A percentile compares a stretch with the other conserved stretches of the same genome.
Evolutionary conservation across 169 alveolate genomes (phyloP).

Genomic region (Babesia bigemina): DNA sequence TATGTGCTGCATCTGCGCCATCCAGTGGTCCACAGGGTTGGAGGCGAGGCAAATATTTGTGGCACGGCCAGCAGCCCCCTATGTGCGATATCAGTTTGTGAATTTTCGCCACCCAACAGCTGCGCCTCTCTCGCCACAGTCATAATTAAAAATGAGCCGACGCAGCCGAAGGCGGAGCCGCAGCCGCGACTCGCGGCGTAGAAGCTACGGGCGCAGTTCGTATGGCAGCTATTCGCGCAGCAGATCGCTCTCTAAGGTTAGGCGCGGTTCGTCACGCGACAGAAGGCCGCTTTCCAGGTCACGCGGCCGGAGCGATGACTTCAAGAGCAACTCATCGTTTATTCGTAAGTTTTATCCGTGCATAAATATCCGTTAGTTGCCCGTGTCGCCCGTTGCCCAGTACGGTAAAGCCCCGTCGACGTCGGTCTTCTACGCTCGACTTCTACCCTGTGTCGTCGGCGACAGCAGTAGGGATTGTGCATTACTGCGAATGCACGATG

Average conservation of each 20-base stretch:
- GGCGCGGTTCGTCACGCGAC: conserved; percentile 33
- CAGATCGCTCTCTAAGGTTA: conserved; percentile 14
- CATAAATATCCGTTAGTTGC: background rate
- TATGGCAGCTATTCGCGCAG: conserved; percentile 33
- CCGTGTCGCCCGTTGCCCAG: background rate
- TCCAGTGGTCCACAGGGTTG: background rate
- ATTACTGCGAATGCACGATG: too few species aligned
- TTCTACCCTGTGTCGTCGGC: too few species aligned
- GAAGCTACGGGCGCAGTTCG: conserved; percentile 36
- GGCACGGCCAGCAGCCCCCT: background rate
- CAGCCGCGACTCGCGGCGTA: conserved; percentile 36
- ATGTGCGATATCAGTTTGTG: conserved; percentile 30
- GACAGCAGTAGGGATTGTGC: too few species aligned
- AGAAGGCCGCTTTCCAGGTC: conserved; percentile 39
- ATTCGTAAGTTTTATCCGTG: background rate
- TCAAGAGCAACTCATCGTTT: conserved; percentile 8
- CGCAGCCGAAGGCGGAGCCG: conserved; percentile 48
- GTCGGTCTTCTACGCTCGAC: too few species aligned
- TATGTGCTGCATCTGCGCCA: conserved; percentile 9
- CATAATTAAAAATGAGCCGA: conserved; percentile 30
- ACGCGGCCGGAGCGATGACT: conserved; percentile 7
- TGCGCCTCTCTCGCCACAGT: background rate
- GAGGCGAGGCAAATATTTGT: background rate
- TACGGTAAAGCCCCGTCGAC: too few species aligned
- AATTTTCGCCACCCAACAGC: conserved; percentile 50